A percentile compares a stretch with the other conserved stretches of the same genome.
phyloP scores from a whole-genome alignment of 768 basidiomycete genomes.

The Lactarius vividus region DNA sequence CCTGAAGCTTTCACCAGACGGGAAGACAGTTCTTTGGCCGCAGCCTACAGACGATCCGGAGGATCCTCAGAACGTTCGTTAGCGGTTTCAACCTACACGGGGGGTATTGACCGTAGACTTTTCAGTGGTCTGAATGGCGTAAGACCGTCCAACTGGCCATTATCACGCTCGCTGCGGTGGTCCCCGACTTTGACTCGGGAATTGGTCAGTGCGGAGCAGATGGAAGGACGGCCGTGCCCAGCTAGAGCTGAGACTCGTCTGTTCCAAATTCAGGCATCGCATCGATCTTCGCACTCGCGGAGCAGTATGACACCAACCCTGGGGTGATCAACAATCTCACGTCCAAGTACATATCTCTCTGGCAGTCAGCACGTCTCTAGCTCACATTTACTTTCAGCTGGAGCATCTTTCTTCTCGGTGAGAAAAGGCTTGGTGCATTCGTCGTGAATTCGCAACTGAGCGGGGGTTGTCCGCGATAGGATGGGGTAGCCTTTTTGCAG shows the following conservation, averaged over 20 bases:
- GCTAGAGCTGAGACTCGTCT: neutral
- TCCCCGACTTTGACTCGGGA: constrained; percentile 67
- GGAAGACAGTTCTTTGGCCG: constrained; percentile 64
- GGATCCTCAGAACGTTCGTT: constrained; percentile 62
- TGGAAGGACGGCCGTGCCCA: neutral
- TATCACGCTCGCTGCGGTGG: constrained; percentile 59
- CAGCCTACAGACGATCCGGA: constrained; percentile 60
- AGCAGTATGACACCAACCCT: constrained; percentile 52
- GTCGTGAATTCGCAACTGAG: constrained; percentile 19
- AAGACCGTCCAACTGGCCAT: constrained; percentile 59
- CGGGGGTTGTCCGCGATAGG: constrained; percentile 36
- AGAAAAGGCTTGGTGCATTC: neutral
- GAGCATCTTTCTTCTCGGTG: constrained; percentile 63
- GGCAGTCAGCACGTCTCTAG: neutral
- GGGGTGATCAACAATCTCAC: constrained; percentile 61
- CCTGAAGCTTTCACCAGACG: constrained; percentile 57
- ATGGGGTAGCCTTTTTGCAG: constrained; percentile 60
- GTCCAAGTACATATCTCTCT: constrained; percentile 38
- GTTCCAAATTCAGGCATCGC: constrained; percentile 47
- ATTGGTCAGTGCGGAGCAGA: constrained; percentile 44
- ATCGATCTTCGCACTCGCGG: constrained; percentile 56
- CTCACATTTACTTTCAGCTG: constrained; percentile 39
- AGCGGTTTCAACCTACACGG: neutral
- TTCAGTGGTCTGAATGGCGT: constrained; percentile 49
- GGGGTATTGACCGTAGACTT: constrained; percentile 23